A percentile compares a stretch with the other conserved stretches of the same genome.
phyloP scores from a whole-genome alignment of 352 stramenopile species.

The Aphanomyces invadans region DNA sequence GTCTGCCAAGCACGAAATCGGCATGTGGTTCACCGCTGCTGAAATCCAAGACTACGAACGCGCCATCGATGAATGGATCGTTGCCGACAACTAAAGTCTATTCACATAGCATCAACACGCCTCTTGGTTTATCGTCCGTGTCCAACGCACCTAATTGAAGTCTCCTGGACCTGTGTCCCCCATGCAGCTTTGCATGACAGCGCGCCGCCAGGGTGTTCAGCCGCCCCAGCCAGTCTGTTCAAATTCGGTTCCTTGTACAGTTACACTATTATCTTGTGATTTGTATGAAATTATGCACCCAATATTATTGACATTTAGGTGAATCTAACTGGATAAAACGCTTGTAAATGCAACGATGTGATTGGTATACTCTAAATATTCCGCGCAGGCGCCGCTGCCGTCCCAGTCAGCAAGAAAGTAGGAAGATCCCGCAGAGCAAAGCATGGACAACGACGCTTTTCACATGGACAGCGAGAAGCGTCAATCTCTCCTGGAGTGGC shows the following conservation, averaged over 20 bases:
- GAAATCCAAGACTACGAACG: conserved; percentile 89
- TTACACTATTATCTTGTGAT: background rate
- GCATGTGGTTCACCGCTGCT: conserved; percentile 89
- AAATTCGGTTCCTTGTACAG: too few relatives aligned
- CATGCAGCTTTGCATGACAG: too few relatives aligned
- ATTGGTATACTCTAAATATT: background rate
- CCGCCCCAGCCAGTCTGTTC: too few relatives aligned
- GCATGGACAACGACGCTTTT: conserved; percentile 21
- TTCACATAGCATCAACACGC: too few relatives aligned
- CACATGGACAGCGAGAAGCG: conserved; percentile 22
- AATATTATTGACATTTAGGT: too few relatives aligned
- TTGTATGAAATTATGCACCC: background rate
- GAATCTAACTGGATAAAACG: too few relatives aligned
- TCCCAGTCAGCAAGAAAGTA: conserved; percentile 13
- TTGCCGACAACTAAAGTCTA: conserved; percentile 86
- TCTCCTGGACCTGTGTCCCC: too few relatives aligned
- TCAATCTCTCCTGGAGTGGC: conserved; percentile 20
- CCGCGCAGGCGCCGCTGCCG: background rate
- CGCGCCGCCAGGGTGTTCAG: too few relatives aligned
- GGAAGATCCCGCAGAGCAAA: too few relatives aligned
- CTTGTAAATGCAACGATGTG: too few relatives aligned
- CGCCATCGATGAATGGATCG: conserved; percentile 80
- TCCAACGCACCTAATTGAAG: too few relatives aligned
- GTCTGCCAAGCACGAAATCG: conserved; percentile 88
- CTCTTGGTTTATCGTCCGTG: too few relatives aligned